Base-by-base conservation (phyloP, 371 early-diverging fungal genomes). In the Mucor irregularis region DNA sequence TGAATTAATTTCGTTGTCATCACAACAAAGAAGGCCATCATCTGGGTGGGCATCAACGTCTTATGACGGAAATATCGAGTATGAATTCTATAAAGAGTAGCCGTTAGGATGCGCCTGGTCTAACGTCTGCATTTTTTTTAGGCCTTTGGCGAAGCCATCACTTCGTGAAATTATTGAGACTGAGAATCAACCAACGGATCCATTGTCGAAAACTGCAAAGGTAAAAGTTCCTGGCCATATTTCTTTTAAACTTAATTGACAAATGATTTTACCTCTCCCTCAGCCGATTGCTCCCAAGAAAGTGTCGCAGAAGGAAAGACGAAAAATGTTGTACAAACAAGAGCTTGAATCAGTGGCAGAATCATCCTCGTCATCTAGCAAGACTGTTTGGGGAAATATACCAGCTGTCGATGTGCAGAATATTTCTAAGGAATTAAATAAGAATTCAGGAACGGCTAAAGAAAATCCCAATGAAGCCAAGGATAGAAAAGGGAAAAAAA, bases 221-320 rank as follows among this genome's bases (percentile, higher is more conserved):
- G 61, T 64, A 49, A 17, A 49, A 16, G 17, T 40, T 16, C 24
- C 14, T 46, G 16, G 5, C 10, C 3, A 43, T 10, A 14, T 42
- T 21, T 19, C n/a, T 43, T 19, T 22, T 13, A 25, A 37, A 11
- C 49, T 47, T 4, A 24, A 5, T 42, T 42, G 3, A 21, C 21
- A n/a, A n/a, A n/a, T n/a, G n/a, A n/a, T n/a, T n/a, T n/a, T n/a
- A n/a, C n/a, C n/a, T n/a, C n/a, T n/a, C n/a, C 46, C 8, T 39
- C 59, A 46, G 58, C 30, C 58, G 13, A 26, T 51, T 45, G 28
- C 48, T 9, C 52, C 53, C 8, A 78, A 78, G 51, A 80, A 80
- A 49, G 45, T 68, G 0, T 80, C 80, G 7, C 80, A 80, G 51
- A 76, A 72, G 28, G 80, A 80, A 38, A 49, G 76, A 43, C 60